phyloP scores from a whole-genome alignment of 2,329 filamentous ascomycete species.

The Mycosphaerella sp. region DNA sequence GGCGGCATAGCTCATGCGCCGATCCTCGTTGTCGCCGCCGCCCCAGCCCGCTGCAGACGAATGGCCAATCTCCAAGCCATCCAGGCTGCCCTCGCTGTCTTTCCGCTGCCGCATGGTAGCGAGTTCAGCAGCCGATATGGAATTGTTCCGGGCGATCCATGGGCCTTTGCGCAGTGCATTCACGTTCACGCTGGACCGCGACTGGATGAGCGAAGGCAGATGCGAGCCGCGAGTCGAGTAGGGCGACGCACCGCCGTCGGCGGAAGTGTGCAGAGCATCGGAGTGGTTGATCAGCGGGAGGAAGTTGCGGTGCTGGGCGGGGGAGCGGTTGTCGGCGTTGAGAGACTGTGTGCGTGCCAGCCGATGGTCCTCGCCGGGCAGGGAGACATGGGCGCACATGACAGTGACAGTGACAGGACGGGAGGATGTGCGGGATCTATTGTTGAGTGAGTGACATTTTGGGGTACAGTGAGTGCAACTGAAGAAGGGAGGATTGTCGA shows the following conservation, averaged over 20 bases:
- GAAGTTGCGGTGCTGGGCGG: conserved; percentile 30
- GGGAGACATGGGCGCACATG: conserved; percentile 6
- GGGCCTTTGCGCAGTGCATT: conserved; percentile 11
- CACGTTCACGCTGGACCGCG: conserved; percentile 23
- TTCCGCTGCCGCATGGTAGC: conserved; percentile 13
- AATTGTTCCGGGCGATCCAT: conserved; percentile 16
- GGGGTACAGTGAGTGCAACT: not conserved
- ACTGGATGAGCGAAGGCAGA: conserved; percentile 33
- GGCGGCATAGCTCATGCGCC: conserved; percentile 40
- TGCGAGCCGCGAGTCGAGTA: conserved; percentile 42
- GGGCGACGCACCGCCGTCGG: conserved; percentile 30
- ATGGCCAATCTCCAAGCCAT: conserved; percentile 7
- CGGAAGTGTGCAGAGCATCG: conserved; percentile 2
- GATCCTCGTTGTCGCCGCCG: conserved; percentile 32
- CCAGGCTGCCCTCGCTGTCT: conserved; percentile 17
- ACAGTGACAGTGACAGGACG: no score
- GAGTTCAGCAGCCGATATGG: conserved; percentile 21
- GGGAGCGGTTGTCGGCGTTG: conserved; percentile 1
- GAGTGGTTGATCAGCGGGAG: conserved; percentile 33
- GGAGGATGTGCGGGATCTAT: not conserved
- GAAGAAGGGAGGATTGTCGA: not conserved
- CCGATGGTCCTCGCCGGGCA: not conserved
- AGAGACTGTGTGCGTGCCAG: conserved; percentile 8
- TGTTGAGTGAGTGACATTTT: not conserved
- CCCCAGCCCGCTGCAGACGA: conserved; percentile 24